Evolutionary conservation across 495 filamentous ascomycete species (phyloP).

Genomic region (Sordaria brevicollis): DNA sequence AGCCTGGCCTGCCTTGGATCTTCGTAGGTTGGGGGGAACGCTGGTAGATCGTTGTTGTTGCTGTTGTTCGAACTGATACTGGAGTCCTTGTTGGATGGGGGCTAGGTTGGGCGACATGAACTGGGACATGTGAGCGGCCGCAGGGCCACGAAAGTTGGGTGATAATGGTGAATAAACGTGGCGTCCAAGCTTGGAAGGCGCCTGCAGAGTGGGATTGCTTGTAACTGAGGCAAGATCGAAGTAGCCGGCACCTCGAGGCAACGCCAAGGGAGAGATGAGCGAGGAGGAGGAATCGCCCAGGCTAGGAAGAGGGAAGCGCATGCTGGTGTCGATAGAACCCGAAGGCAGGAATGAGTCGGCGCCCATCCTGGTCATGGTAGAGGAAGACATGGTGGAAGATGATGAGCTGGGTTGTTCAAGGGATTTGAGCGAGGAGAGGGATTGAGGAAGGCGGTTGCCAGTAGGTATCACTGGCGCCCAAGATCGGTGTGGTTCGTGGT

Average conservation of each 20-base stretch:
- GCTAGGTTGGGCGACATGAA: not conserved
- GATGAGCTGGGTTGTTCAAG: not conserved
- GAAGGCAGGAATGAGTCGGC: slow-evolving; percentile 23
- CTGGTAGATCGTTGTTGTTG: slow-evolving; percentile 11
- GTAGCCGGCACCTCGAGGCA: slow-evolving; percentile 27
- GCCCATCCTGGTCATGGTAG: slow-evolving; percentile 22
- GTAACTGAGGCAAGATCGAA: slow-evolving; percentile 17
- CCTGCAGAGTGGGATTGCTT: not conserved
- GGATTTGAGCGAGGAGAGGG: not conserved
- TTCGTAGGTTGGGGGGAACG: slow-evolving; percentile 11
- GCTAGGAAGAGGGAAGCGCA: slow-evolving; percentile 12
- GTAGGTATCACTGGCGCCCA: not conserved
- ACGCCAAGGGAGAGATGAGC: slow-evolving; percentile 30
- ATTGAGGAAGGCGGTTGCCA: not conserved
- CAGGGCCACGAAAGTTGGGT: not conserved
- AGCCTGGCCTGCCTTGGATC: not conserved
- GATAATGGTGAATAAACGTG: slow-evolving; percentile 10
- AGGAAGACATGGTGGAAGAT: slow-evolving; percentile 3
- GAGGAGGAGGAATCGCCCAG: slow-evolving; percentile 22
- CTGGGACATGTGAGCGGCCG: slow-evolving; percentile 3
- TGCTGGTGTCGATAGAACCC: slow-evolving; percentile 14
- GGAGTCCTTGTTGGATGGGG: slow-evolving; percentile 5
- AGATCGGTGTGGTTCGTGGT: not conserved
- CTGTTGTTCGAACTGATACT: slow-evolving; percentile 8
- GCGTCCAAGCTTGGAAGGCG: not conserved